These are phyloP conservation scores for Suhomyces emberorum DNA, from an alignment of 805 yeast species.

Conservation along the genomic window DNA sequence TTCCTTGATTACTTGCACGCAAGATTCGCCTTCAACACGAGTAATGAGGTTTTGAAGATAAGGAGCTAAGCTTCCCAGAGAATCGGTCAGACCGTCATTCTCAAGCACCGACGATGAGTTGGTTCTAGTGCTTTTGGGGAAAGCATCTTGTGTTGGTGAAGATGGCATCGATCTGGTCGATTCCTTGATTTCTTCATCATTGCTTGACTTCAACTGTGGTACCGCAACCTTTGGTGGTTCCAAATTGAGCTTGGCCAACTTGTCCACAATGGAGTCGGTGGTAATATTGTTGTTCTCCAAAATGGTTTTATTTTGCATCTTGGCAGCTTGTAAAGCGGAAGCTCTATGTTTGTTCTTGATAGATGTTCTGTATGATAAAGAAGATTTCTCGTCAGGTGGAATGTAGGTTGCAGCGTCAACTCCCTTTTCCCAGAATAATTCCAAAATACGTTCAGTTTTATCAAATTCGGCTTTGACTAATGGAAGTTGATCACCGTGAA, in stretches of 20 bases:
- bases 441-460: constrained; percentile 61
- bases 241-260: constrained; percentile 49
- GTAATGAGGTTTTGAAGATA: constrained; percentile 57
- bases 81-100: constrained; percentile 10
- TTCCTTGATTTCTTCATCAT: constrained; percentile 2
- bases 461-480: constrained; percentile 89
- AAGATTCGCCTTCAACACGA: constrained; percentile 55
- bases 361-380: constrained; percentile 71
- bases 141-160: constrained; percentile 18
- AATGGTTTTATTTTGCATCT: constrained; percentile 42
- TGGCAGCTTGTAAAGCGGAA: constrained; percentile 69
- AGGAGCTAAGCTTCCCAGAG: constrained; percentile 45
- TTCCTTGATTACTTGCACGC: constrained; percentile 79
- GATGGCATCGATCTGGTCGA: constrained; percentile 24
- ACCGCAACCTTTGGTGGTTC: constrained; percentile 41
- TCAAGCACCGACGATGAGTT: constrained; percentile 17
- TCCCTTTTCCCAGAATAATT: constrained; percentile 90
- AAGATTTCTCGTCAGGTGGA: constrained; percentile 85
- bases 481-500: constrained; percentile 96
- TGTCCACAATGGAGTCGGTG: constrained; percentile 44
- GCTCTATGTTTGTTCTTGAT: constrained; percentile 76
- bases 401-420: constrained; percentile 86
- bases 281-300: constrained; percentile 25
- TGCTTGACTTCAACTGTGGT: constrained; percentile 16
- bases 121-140: constrained; percentile 22